Evolutionary conservation across 495 filamentous ascomycete species (phyloP).

Genomic region (Geopyxis carbonaria): DNA sequence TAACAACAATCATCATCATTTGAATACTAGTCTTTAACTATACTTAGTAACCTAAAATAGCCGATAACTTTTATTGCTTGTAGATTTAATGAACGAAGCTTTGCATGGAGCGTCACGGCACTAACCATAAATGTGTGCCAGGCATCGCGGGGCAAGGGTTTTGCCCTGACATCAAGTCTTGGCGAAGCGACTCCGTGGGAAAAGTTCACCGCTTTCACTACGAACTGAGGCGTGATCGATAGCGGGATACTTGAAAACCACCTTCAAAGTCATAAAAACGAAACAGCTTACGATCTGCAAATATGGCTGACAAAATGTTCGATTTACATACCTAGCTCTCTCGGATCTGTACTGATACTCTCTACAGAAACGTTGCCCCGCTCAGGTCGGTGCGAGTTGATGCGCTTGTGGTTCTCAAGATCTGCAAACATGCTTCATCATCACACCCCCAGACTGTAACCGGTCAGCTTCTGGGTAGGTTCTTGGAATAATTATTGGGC

Average conservation of each 20-base stretch:
- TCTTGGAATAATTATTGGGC: conserved; percentile 28
- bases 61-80: too few relatives aligned
- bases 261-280: conserved; percentile 10
- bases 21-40: too few relatives aligned
- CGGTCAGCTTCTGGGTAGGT: conserved; percentile 22
- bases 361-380: conserved; percentile 23
- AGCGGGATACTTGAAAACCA: conserved; percentile 10
- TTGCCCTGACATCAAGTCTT: conserved; percentile 14
- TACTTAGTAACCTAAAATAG: too few relatives aligned
- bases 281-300: conserved; percentile 6
- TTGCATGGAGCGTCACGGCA: neutral
- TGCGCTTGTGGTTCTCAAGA: conserved; percentile 71
- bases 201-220: conserved; percentile 9
- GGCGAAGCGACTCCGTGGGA: conserved; percentile 17
- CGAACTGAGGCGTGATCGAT: too few relatives aligned
- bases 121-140: neutral
- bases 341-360: neutral
- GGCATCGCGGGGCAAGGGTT: neutral
- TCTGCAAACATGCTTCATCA: conserved; percentile 44
- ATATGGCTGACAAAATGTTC: conserved; percentile 13
- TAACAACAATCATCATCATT: too few relatives aligned
- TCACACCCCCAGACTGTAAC: conserved; percentile 22
- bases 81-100: too few relatives aligned
- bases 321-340: neutral
- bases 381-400: conserved; percentile 63